phyloP scores from a whole-genome alignment of 2,329 filamentous ascomycete genomes.

The Xylariaceae sp. region DNA sequence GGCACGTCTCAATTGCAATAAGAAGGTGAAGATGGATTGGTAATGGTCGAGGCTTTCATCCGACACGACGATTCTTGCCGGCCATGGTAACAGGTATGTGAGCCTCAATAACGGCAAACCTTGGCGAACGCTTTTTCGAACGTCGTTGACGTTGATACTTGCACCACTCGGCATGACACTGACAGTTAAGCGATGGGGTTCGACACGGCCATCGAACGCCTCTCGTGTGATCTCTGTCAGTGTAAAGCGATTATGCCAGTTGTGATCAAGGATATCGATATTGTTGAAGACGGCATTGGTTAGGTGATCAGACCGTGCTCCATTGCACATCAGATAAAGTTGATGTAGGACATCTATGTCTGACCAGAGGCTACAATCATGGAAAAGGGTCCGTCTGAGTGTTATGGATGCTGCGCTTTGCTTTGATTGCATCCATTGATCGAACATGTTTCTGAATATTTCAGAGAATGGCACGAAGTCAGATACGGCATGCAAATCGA shows the following conservation, averaged over 20 bases:
- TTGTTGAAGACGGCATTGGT: conserved; percentile 70
- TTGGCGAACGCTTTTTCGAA: conserved; percentile 57
- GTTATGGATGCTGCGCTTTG: conserved; percentile 66
- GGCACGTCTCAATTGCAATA: conserved; percentile 75
- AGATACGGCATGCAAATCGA: conserved; percentile 52
- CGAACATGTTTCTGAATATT: conserved; percentile 68
- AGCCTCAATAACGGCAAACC: conserved; percentile 63
- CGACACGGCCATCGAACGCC: conserved; percentile 60
- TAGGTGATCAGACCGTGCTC: conserved; percentile 64
- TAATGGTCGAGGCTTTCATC: conserved; percentile 64
- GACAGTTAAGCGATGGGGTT: conserved; percentile 62
- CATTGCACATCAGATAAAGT: conserved; percentile 76
- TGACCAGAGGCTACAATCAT: conserved; percentile 63
- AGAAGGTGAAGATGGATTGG: conserved; percentile 68
- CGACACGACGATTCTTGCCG: conserved; percentile 69
- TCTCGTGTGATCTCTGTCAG: conserved; percentile 76
- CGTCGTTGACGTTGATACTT: conserved; percentile 42
- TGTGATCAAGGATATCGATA: conserved; percentile 58
- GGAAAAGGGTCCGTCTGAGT: conserved; percentile 65
- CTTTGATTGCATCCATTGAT: conserved; percentile 73
- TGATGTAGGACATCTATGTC: conserved; percentile 66
- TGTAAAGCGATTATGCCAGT: conserved; percentile 79
- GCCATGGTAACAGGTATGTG: conserved; percentile 66
- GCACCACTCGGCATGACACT: conserved; percentile 44
- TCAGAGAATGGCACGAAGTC: conserved; percentile 68